Evolutionary conservation across 1,139 yeast species (phyloP).

Genomic region (Spencermartinsiella ligniputridi): DNA sequence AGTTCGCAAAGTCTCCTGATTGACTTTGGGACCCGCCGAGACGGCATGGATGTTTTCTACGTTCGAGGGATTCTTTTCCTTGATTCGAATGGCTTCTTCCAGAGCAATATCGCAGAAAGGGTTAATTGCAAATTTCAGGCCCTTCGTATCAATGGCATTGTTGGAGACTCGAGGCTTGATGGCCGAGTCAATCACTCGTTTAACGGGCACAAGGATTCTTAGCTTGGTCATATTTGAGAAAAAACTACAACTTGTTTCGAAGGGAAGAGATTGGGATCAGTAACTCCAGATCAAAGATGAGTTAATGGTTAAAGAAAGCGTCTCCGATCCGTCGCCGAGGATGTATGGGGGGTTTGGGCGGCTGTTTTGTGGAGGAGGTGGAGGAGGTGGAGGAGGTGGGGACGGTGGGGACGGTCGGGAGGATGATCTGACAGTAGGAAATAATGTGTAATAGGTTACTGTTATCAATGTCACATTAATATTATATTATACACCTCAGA

Average conservation of each 20-base stretch:
- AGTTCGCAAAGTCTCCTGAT: slow-evolving; percentile 82
- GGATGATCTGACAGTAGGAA: too few species aligned
- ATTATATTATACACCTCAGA: too few species aligned
- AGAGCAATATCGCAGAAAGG: slow-evolving; percentile 97
- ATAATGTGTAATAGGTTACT: too few species aligned
- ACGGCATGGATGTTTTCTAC: slow-evolving; percentile 89
- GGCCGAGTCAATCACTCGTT: slow-evolving; percentile 91
- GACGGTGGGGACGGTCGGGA: too few species aligned
- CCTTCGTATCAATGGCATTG: slow-evolving; percentile 81
- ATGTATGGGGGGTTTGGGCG: too few species aligned
- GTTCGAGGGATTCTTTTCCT: slow-evolving; percentile 52
- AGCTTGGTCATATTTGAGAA: slow-evolving; percentile 41
- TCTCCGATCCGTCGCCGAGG: too few species aligned
- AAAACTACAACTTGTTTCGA: too few species aligned
- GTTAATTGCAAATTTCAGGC: slow-evolving; percentile 88
- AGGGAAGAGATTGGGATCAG: too few species aligned
- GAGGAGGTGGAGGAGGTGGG: slow-evolving; percentile 5
- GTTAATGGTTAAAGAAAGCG: too few species aligned
- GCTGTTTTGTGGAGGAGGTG: slow-evolving; percentile 7
- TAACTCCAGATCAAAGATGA: too few species aligned
- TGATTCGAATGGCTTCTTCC: slow-evolving; percentile 84
- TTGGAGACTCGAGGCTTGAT: slow-evolving; percentile 82
- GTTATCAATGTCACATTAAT: too few species aligned
- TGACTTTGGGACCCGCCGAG: slow-evolving; percentile 81
- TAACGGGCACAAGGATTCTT: slow-evolving; percentile 86